Percentiles rank a stretch among this genome's conserved stretches.
These are phyloP conservation scores for Friedmanniomyces simplex DNA, from an alignment of 495 filamentous ascomycete genomes.

Conservation along the genomic window DNA sequence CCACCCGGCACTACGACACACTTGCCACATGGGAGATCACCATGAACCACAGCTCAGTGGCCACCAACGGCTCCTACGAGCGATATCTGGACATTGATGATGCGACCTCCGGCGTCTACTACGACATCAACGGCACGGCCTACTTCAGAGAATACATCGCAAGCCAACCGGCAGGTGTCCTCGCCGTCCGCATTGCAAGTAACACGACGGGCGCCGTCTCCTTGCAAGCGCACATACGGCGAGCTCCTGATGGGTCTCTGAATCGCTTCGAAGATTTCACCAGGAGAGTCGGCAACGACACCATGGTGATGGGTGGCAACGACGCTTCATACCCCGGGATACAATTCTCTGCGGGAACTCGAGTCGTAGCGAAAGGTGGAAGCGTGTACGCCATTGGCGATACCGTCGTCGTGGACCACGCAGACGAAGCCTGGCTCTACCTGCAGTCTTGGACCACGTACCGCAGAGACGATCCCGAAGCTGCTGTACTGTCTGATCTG, in stretches of 20 bases:
- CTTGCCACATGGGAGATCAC: too few species aligned
- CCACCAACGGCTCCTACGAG: conserved; percentile 30
- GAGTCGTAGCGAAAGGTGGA: not conserved
- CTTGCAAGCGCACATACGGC: not conserved
- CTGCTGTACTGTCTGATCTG: not conserved
- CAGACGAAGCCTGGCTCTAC: not conserved
- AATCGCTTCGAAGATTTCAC: not conserved
- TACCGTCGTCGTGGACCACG: not conserved
- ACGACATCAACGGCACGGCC: not conserved
- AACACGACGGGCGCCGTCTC: not conserved
- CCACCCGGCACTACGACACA: not conserved
- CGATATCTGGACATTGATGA: conserved; percentile 34
- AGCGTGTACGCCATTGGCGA: not conserved
- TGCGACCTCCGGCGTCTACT: conserved; percentile 12
- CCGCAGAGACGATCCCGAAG: not conserved
- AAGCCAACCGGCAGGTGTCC: not conserved
- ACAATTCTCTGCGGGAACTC: not conserved
- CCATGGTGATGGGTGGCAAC: not conserved
- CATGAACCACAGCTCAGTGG: too few species aligned
- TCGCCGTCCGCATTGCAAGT: not conserved
- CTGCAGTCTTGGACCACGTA: not conserved
- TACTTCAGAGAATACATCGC: not conserved
- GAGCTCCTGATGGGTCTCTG: not conserved
- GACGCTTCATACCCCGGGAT: not conserved
- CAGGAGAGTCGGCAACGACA: not conserved